These are phyloP conservation scores for Fusarium domesticum DNA, from an alignment of 2,329 filamentous ascomycete genomes.

Conservation along the genomic window DNA sequence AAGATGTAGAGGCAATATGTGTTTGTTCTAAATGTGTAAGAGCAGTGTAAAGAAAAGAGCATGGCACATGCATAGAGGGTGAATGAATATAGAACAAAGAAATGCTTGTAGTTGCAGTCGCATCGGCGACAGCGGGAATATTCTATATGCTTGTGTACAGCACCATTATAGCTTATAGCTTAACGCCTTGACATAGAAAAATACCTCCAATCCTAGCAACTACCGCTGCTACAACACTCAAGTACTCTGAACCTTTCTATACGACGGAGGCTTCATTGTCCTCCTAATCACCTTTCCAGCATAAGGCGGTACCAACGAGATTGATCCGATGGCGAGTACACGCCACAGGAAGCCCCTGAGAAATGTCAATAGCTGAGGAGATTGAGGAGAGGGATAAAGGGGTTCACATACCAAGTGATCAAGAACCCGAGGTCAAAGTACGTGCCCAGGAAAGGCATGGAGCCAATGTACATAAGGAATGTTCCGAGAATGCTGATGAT, in stretches of 20 bases:
- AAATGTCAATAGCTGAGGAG: slow-evolving; percentile 15
- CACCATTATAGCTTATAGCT: slow-evolving; percentile 15
- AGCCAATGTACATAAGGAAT: slow-evolving; percentile 73
- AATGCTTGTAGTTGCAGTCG: slow-evolving; percentile 15
- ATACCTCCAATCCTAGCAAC: slow-evolving; percentile 6
- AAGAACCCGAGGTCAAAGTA: slow-evolving; percentile 88
- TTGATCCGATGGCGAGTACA: slow-evolving; percentile 72
- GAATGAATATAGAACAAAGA: slow-evolving; percentile 11
- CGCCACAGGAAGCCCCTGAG: slow-evolving; percentile 82
- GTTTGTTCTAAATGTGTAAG: slow-evolving; percentile 4
- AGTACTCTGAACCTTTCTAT: slow-evolving; percentile 82
- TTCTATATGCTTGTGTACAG: slow-evolving; percentile 11
- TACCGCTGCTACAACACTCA: slow-evolving; percentile 33
- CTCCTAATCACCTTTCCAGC: slow-evolving; percentile 79
- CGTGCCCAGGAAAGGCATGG: slow-evolving; percentile 78
- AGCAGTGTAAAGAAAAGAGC: background rate
- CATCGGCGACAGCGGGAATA: slow-evolving; percentile 10
- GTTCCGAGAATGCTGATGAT: slow-evolving; percentile 81
- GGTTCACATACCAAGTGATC: slow-evolving; percentile 62
- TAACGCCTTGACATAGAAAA: slow-evolving; percentile 17
- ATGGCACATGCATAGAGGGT: slow-evolving; percentile 9
- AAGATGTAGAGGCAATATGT: slow-evolving; percentile 43
- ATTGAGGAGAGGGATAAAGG: background rate
- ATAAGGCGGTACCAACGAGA: slow-evolving; percentile 84
- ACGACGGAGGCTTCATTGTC: slow-evolving; percentile 86